Base-by-base conservation (phyloP, 2,329 filamentous ascomycete species). In the Aspergillus fructus region DNA sequence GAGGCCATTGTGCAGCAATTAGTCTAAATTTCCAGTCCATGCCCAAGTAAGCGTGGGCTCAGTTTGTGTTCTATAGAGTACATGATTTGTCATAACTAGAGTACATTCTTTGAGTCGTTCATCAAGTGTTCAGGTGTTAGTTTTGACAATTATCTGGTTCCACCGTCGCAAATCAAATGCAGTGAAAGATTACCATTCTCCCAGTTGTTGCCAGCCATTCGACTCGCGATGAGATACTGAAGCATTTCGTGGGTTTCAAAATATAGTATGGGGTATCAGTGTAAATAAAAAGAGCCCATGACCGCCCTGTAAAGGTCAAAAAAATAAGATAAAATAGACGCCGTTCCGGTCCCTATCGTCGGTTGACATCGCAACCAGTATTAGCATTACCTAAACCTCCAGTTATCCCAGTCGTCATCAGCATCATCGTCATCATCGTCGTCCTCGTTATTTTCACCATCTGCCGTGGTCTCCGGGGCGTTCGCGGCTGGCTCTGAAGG, bases 341-440 rank as follows among this genome's bases (percentile, higher is more conserved):
- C 66, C 62, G 53, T 63, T 60, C 64, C 62, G 40, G 56, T 58
- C 52, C 49, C 56, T 55, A 56, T 59, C n/a, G 50, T 53, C 45
- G 50, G 52, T 49, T 48, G 53, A 59, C 62, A 59, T 63, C 64
- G 64, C 37, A 48, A 24, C 19, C 50, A 56, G 33, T 45, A 46
- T 56, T 52, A 34, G 58, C 24, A 61, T 66, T 61, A 71, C 56
- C 66, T 71, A 57, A 78, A 76, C 58, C 71, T 69, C 76, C 75
- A 78, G 60, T 76, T 71, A 65, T 79, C 76, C 72, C 76, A 79
- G 43, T 74, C 74, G 41, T 76, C 75, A 55, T 73, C 84, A 58
- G 86, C 89, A 53, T 86, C 85, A 5, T 74, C 72, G 5, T 66
- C 63, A 12, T 63, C 64, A 6, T 62, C 62, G 3, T 66, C 64